Evolutionary conservation across 257 asterid species (phyloP), one percentile per base, ranked within the genome.

Genomic region (Striga asiatica): DNA sequence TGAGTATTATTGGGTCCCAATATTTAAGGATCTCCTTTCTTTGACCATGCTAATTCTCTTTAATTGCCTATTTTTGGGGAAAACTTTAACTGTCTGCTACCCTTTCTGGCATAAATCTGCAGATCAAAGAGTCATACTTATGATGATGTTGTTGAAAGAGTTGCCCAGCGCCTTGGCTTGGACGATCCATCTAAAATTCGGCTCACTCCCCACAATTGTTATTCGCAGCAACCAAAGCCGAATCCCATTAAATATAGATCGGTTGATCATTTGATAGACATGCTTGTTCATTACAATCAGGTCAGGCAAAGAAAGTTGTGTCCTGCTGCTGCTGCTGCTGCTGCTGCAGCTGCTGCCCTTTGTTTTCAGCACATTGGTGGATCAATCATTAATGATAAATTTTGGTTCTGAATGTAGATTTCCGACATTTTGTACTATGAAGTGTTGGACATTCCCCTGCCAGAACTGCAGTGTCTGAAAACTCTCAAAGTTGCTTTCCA

Each of bases 271-370:
- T 78, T 92, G 76, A 54, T 78, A 72, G 95, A 88, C 65, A 85
- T 92, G 99, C 94, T 92, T 66, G 89, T 92, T 54, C 99, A 92
- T 75, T 85, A 88, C 88, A 88, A 88, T 74, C 99, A 92, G 99
- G 99, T 91, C 38, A 31, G 38, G 28, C 24, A 22, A 46, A 32
- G 35, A 18, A 11, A 59, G 12, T 27, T 23, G 8, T 8, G 9
- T 45, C 13, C 6, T 18, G 5, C 3, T 24, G n/a, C n/a, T n/a
- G n/a, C n/a, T n/a, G n/a, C n/a, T n/a, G n/a, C n/a, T n/a, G n/a
- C n/a, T n/a, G n/a, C n/a, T n/a, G n/a, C n/a, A n/a, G n/a, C n/a
- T n/a, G n/a, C 35, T 20, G 24, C 18, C 19, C 18, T 42, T 39
- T 38, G 3, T 14, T 20, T 35, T 22, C 5, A 13, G 27, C n/a